These are phyloP conservation scores for Backusella australiensis DNA, from an alignment of 192 early-diverging fungal species.

Conservation along the genomic window DNA sequence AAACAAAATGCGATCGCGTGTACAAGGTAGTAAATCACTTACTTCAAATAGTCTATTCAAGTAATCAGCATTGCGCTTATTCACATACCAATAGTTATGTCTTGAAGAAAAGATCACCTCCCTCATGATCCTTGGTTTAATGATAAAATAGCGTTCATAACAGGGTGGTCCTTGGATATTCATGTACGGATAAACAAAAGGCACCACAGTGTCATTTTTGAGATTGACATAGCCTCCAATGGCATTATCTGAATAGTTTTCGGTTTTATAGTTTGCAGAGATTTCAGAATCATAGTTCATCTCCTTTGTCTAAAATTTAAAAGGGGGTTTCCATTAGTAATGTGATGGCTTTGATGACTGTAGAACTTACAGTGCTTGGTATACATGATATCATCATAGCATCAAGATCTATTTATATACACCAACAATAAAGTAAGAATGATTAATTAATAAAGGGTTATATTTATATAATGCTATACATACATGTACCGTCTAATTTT, in stretches of 20 bases:
- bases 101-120: neutral
- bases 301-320: neutral
- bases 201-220: neutral
- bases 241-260: neutral
- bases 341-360: neutral
- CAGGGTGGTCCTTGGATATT: no score
- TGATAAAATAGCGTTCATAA: neutral
- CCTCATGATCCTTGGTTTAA: neutral
- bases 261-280: neutral
- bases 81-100: neutral
- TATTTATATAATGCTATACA: neutral
- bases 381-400: neutral
- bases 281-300: neutral
- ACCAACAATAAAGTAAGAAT: neutral
- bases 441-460: neutral
- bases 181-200: neutral
- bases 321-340: neutral
- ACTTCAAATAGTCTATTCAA: slow-evolving; percentile 2
- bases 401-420: neutral
- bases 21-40: neutral
- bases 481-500: neutral
- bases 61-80: neutral
- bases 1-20: neutral
- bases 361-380: neutral
- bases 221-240: neutral